Conservation (phyloP, 495 filamentous ascomycete genomes). For the Penicillium cinerascens region DNA sequence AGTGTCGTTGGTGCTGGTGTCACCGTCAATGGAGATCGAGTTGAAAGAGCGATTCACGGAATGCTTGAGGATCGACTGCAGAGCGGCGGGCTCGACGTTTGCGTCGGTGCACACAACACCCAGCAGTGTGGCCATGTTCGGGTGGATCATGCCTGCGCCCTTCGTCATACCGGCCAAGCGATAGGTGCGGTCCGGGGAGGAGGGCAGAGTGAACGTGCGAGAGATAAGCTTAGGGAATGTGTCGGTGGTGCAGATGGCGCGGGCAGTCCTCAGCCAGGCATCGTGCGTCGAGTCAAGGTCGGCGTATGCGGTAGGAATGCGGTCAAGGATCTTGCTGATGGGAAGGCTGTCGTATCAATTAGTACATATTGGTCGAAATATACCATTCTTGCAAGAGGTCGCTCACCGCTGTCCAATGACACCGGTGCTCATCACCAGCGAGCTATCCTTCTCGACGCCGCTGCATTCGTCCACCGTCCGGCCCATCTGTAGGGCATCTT, state of each 20-base stretch:
- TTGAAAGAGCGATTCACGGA: conserved; percentile 89
- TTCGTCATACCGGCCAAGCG: conserved; percentile 94
- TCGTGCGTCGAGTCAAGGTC: conserved; percentile 70
- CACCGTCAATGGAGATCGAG: conserved; percentile 93
- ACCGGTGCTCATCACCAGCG: conserved; percentile 95
- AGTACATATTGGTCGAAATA: not conserved
- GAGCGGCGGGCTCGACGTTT: conserved; percentile 64
- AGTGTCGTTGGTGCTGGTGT: conserved; percentile 96
- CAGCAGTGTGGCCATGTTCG: conserved; percentile 97
- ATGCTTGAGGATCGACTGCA: conserved; percentile 66
- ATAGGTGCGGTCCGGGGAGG: conserved; percentile 68
- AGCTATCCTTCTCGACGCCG: conserved; percentile 60
- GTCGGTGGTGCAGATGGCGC: conserved; percentile 97
- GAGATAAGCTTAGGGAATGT: conserved; percentile 97
- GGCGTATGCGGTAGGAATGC: conserved; percentile 71
- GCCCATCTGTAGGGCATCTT: conserved; percentile 86
- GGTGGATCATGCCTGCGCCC: conserved; percentile 98
- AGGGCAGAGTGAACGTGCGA: conserved; percentile 78
- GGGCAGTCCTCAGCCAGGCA: conserved; percentile 81
- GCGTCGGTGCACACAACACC: conserved; percentile 94
- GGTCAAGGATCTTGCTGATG: conserved; percentile 81
- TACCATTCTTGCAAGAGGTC: not conserved
- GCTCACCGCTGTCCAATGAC: conserved; percentile 88
- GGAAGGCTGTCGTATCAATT: conserved; percentile 58
- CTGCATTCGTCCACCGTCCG: conserved; percentile 66